phyloP scores from a whole-genome alignment of 768 basidiomycete genomes.

The Boletus insuetus region DNA sequence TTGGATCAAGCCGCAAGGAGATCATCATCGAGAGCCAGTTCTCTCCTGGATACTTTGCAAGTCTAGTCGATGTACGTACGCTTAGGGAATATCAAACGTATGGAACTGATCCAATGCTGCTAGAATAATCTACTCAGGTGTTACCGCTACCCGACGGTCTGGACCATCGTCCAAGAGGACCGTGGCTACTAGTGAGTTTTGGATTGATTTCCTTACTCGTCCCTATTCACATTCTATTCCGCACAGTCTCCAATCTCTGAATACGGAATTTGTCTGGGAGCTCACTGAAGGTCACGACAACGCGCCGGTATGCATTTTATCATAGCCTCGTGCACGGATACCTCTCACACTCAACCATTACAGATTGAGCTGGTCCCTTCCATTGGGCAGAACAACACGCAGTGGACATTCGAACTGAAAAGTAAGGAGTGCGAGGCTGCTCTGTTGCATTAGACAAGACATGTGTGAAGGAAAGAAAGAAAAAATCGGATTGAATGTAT shows the following conservation, averaged over 20 bases:
- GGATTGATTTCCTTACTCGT: too few relatives aligned
- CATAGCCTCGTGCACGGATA: too few relatives aligned
- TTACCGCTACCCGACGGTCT: neutral
- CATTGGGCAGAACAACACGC: neutral
- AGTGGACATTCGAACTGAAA: neutral
- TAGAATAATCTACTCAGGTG: neutral
- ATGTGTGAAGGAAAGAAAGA: too few relatives aligned
- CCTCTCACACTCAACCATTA: neutral
- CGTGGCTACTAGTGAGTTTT: neutral
- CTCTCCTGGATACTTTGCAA: neutral
- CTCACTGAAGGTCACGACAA: neutral
- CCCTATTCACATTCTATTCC: neutral
- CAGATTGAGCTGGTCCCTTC: neutral
- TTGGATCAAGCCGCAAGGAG: neutral
- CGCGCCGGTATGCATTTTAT: neutral
- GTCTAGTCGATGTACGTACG: neutral
- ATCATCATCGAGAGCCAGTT: neutral
- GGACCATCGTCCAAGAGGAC: neutral
- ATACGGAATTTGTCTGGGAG: neutral
- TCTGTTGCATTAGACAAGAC: neutral
- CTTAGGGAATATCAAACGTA: too few relatives aligned
- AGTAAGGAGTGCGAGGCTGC: neutral
- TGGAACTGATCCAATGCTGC: neutral
- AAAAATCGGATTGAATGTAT: neutral
- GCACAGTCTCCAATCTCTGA: neutral